Conservation (phyloP, 306 rosid genomes). For the Citrullus colocynthis region DNA sequence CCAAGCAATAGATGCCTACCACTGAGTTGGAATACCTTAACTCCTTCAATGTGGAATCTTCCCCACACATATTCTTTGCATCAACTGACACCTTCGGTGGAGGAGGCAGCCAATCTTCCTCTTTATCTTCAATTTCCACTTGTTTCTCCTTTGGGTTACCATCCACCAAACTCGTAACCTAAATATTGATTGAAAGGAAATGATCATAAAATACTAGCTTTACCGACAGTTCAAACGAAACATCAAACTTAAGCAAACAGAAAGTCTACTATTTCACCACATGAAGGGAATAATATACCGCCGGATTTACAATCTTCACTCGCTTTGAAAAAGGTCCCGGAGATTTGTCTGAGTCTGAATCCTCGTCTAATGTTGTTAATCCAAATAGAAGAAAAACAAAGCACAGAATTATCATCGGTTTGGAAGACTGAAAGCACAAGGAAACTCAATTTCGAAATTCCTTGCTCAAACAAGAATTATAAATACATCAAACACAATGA, state of each 20-base stretch:
- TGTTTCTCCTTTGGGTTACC: conserved; percentile 6
- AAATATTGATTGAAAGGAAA: conserved; percentile 13
- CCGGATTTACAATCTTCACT: conserved; percentile 21
- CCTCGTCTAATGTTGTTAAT: conserved; percentile 32
- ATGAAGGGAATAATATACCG: conserved; percentile 7
- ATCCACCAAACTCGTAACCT: conserved; percentile 27
- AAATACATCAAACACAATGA: background rate
- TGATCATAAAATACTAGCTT: background rate
- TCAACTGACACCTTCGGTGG: conserved; percentile 52
- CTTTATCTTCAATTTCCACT: conserved; percentile 40
- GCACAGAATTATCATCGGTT: background rate
- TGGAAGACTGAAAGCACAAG: background rate
- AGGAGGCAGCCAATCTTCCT: conserved; percentile 84
- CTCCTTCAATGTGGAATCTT: conserved; percentile 56
- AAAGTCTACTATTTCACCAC: background rate
- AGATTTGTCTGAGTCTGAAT: conserved; percentile 20
- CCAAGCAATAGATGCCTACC: background rate
- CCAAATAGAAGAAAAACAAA: background rate
- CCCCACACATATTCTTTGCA: conserved; percentile 13
- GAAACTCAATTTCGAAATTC: background rate
- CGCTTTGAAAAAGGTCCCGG: conserved; percentile 20
- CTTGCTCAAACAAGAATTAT: background rate
- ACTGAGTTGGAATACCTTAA: conserved; percentile 41
- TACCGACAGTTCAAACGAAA: background rate
- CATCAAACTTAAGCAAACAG: background rate